phyloP scores from a whole-genome alignment of 129 eudicot species.

The Flaveria brownii region DNA sequence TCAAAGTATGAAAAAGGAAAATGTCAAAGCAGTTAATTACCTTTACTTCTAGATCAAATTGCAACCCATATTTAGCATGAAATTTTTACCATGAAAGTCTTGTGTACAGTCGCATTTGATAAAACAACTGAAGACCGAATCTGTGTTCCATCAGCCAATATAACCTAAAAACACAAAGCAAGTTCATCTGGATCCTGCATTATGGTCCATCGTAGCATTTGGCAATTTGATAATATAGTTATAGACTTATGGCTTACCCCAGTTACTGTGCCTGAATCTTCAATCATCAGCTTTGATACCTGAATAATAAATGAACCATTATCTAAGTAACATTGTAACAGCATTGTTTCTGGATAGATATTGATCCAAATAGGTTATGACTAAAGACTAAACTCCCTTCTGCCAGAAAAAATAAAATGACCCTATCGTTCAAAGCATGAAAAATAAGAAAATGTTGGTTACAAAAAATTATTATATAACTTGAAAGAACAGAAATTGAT shows the following conservation, averaged over 20 bases:
- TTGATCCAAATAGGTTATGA: neutral
- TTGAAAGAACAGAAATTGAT: neutral
- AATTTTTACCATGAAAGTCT: conserved; percentile 76
- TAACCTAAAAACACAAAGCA: conserved; percentile 53
- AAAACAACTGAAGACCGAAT: conserved; percentile 80
- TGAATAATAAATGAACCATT: conserved; percentile 33
- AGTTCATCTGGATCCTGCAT: conserved; percentile 23
- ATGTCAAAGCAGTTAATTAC: neutral
- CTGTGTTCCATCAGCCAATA: conserved; percentile 79
- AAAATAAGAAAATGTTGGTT: neutral
- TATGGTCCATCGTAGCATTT: conserved; percentile 18
- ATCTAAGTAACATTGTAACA: neutral
- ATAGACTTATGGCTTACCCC: conserved; percentile 58
- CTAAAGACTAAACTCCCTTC: neutral
- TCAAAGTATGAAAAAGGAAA: conserved; percentile 26
- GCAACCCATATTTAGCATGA: conserved; percentile 17
- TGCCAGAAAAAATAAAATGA: neutral
- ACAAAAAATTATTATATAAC: neutral
- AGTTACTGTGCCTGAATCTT: conserved; percentile 67
- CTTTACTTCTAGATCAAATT: conserved; percentile 22
- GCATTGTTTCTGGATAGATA: conserved; percentile 2
- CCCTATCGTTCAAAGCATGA: neutral
- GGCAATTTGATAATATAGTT: conserved; percentile 1
- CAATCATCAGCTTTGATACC: conserved; percentile 77
- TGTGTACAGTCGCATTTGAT: conserved; percentile 93